Conservation (phyloP, 2,329 filamentous ascomycete species). For the Colletotrichum tamarilloi region DNA sequence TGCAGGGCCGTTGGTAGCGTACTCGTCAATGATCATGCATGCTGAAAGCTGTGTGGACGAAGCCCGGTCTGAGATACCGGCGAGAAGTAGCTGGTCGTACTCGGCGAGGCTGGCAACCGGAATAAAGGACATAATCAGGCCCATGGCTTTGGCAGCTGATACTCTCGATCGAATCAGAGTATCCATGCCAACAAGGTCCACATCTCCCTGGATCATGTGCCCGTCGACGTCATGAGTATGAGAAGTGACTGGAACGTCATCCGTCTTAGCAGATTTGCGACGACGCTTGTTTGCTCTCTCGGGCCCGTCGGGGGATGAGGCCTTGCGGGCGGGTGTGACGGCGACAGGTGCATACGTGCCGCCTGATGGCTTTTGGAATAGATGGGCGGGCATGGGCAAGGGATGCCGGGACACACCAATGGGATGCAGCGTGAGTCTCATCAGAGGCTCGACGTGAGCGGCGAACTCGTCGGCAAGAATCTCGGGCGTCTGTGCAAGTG, state of each 20-base stretch:
- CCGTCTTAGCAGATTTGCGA: constrained; percentile 85
- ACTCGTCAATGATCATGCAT: constrained; percentile 89
- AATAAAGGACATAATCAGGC: constrained; percentile 82
- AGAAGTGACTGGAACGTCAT: constrained; percentile 71
- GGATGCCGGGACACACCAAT: constrained; percentile 93
- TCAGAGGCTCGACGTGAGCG: constrained; percentile 80
- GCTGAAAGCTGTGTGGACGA: constrained; percentile 89
- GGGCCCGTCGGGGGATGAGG: constrained; percentile 63
- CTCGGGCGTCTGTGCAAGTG: constrained; percentile 71
- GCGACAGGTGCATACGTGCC: constrained; percentile 75
- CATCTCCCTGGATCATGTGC: constrained; percentile 96
- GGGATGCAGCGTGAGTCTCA: constrained; percentile 87
- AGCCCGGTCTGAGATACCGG: constrained; percentile 76
- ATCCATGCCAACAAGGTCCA: constrained; percentile 92
- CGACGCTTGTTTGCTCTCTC: constrained; percentile 80
- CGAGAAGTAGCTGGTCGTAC: constrained; percentile 74
- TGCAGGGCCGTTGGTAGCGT: constrained; percentile 69
- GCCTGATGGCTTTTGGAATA: constrained; percentile 95
- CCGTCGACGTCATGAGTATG: constrained; percentile 96
- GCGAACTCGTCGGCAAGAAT: constrained; percentile 79
- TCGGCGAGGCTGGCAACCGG: constrained; percentile 70
- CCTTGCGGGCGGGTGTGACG: constrained; percentile 56
- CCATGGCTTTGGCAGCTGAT: constrained; percentile 87
- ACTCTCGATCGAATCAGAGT: constrained; percentile 89
- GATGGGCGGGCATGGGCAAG: constrained; percentile 87